Evolutionary conservation across 768 basidiomycete genomes (phyloP), one percentile per base, ranked within the genome.

Genomic region (Podaxis sp.): DNA sequence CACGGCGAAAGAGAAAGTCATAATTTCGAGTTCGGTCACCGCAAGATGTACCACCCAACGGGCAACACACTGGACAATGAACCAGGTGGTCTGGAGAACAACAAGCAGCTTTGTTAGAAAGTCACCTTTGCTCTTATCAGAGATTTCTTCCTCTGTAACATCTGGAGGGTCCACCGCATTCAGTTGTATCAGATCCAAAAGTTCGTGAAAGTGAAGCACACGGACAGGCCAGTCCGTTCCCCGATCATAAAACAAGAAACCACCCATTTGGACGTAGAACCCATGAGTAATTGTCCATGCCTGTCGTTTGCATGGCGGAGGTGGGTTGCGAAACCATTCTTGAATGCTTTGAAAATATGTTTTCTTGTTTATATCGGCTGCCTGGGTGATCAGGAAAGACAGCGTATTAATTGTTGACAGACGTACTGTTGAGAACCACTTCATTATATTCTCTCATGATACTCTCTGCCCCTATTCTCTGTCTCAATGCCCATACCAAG

Each of bases 111-210:
- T 64, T 5, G 40, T 13, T 9, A 64, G 22, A 11, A n/a, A 19
- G 24, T 64, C 58, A 0, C 57, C 53, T 49, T 64, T 64, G 46
- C 63, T 64, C 25, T 50, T 53, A 33, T 64, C 63, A 15, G 7
- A 4, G 8, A 63, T 52, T 2, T 56, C 55, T 1, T 51, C 37
- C 12, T 53, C 50, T 9, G 50, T 38, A 17, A 57, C n/a, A 19
- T 33, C 12, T 11, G 47, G 54, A 5, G 33, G 25, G 9, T 55
- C 19, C 8, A 62, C 19, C 29, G 24, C 3, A 5, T 43, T 33
- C 8, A 7, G 15, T 29, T 4, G 15, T 41, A 40, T 15, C 11
- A 55, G 52, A 2, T 62, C 38, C n/a, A 55, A 27, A 4, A 66
- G 41, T 37, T 61, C 38, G 4, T 58, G 19, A 13, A 52, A n/a